Evolutionary conservation across 208 protist species (phyloP).

Genomic region (Histomonas meleagridis): DNA sequence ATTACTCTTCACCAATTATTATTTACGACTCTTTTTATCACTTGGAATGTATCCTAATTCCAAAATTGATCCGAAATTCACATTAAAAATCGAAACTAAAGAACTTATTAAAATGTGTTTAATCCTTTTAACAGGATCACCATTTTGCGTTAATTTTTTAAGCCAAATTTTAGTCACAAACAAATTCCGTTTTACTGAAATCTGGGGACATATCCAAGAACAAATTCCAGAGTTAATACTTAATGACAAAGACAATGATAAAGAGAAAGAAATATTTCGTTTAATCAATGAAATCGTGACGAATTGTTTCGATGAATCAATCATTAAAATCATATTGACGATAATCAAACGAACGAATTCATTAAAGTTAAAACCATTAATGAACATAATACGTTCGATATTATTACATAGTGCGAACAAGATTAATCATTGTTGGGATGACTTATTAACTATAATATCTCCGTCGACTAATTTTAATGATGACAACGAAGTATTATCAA

Average conservation of each 20-base stretch:
- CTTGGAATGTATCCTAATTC: background rate
- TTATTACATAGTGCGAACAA: background rate
- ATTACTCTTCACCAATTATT: background rate
- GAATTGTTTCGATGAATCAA: background rate
- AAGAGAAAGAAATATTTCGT: too few relatives aligned
- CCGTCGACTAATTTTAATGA: background rate
- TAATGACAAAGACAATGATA: background rate
- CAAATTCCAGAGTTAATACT: background rate
- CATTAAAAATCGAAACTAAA: background rate
- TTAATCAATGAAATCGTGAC: background rate
- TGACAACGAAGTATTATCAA: background rate
- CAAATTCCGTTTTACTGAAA: background rate
- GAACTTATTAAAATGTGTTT: background rate
- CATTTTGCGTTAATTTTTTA: constrained; percentile 17
- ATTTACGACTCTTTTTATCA: background rate
- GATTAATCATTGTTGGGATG: background rate
- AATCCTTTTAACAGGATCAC: background rate
- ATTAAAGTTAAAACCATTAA: background rate
- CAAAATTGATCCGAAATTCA: background rate
- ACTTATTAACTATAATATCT: background rate
- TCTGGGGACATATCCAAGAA: background rate
- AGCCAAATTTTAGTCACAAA: background rate
- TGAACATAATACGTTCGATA: background rate
- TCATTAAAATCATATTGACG: background rate
- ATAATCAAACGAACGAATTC: background rate